Conservation (phyloP, 805 yeast species). For the Starmera pachycereana region DNA sequence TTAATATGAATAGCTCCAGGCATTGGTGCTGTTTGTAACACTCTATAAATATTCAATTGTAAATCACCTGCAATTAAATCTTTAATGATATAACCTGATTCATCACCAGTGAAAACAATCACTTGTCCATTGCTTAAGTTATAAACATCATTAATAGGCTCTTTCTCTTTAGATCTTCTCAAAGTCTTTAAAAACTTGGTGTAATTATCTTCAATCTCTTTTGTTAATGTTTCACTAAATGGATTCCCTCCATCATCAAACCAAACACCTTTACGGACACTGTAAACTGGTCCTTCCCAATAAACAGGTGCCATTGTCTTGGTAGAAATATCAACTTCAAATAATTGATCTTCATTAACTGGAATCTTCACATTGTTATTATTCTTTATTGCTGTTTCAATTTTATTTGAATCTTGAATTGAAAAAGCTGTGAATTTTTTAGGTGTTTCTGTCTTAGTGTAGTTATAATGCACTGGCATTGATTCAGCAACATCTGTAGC, state of each 20-base stretch:
- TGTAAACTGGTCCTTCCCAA: constrained; percentile 85
- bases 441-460: constrained; percentile 40
- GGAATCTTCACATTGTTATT: constrained; percentile 23
- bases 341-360: constrained; percentile 76
- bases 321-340: constrained; percentile 52
- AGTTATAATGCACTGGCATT: constrained; percentile 54
- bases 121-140: constrained; percentile 24
- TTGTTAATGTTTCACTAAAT: constrained; percentile 36
- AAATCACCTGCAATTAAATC: constrained; percentile 31
- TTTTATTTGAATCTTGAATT: constrained; percentile 42
- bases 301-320: constrained; percentile 58
- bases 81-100: constrained; percentile 38
- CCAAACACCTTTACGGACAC: constrained; percentile 83
- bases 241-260: constrained; percentile 52
- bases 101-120: constrained; percentile 30
- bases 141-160: constrained; percentile 5
- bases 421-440: constrained; percentile 61
- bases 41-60: constrained; percentile 24
- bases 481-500: constrained; percentile 69
- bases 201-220: constrained; percentile 51
- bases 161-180: constrained; percentile 6
- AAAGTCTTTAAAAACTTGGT: constrained; percentile 21
- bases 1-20: constrained; percentile 39
- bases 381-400: constrained; percentile 34
- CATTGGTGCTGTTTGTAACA: constrained; percentile 24